Evolutionary conservation across 129 eudicot genomes (phyloP).

Genomic region (Glebionis coronaria): DNA sequence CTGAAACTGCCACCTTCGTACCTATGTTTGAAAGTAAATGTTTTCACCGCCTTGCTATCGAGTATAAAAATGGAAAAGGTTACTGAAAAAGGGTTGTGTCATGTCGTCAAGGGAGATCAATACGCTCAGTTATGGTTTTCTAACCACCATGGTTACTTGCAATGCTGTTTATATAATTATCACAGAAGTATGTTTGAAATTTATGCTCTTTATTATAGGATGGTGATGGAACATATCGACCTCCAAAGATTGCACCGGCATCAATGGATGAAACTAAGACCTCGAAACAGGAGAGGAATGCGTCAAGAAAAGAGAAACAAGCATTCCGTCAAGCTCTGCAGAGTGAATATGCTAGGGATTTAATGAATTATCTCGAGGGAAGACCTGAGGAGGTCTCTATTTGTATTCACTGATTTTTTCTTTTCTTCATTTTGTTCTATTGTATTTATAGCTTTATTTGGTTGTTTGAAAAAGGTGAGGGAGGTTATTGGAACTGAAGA

Average conservation of each 20-base stretch:
- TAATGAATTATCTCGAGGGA: conserved; percentile 76
- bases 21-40: too few species aligned
- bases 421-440: neutral
- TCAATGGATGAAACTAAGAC: conserved; percentile 68
- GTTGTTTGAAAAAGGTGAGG: conserved; percentile 45
- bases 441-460: neutral
- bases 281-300: conserved; percentile 72
- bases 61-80: too few species aligned
- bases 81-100: too few species aligned
- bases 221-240: conserved; percentile 58
- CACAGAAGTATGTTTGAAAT: conserved; percentile 1
- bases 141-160: neutral
- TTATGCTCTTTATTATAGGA: conserved; percentile 47
- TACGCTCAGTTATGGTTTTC: neutral
- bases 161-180: neutral
- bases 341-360: conserved; percentile 50
- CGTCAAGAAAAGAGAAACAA: conserved; percentile 58
- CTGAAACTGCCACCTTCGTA: too few species aligned
- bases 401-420: neutral
- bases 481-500: conserved; percentile 67
- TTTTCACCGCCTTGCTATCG: too few species aligned
- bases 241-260: conserved; percentile 68
- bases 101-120: too few species aligned
- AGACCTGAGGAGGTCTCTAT: conserved; percentile 81
- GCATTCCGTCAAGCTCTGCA: conserved; percentile 43